Evolutionary conservation across 2,329 filamentous ascomycete genomes (phyloP).

Genomic region (Colletotrichum eleusines): DNA sequence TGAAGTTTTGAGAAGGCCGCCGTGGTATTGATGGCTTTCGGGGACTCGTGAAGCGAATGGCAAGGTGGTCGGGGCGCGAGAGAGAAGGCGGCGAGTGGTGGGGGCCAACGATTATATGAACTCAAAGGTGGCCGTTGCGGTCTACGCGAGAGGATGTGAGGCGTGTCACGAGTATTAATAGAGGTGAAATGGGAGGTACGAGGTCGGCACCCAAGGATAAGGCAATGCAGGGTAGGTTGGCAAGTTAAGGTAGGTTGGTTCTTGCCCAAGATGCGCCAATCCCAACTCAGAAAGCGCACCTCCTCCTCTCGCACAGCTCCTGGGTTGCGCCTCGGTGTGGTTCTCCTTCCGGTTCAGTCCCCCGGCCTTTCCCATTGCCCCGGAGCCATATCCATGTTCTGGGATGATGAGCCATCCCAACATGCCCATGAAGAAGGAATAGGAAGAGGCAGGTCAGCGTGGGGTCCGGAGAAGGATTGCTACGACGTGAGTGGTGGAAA

Average conservation of each 20-base stretch:
- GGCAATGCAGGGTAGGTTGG: conserved; percentile 6
- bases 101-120: conserved; percentile 34
- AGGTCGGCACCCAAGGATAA: conserved; percentile 1
- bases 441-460: conserved; percentile 28
- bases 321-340: conserved; percentile 22
- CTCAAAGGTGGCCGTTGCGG: conserved; percentile 9
- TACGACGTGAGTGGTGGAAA: conserved; percentile 34
- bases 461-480: conserved; percentile 39
- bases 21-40: conserved; percentile 18
- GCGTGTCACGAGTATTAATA: conserved; percentile 30
- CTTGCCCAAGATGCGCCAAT: conserved; percentile 22
- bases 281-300: conserved; percentile 22
- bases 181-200: conserved; percentile 11
- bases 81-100: conserved; percentile 8
- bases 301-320: neutral
- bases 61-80: conserved; percentile 22
- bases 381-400: conserved; percentile 12
- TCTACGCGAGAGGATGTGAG: conserved; percentile 20
- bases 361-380: conserved; percentile 29
- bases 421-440: conserved; percentile 10
- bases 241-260: conserved; percentile 6
- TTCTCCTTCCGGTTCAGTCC: conserved; percentile 31
- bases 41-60: conserved; percentile 20
- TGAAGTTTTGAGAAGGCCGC: conserved; percentile 26
- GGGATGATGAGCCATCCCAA: conserved; percentile 29